Conservation (phyloP, 192 early-diverging fungal genomes). For the Spizellomyces punctatus region DNA sequence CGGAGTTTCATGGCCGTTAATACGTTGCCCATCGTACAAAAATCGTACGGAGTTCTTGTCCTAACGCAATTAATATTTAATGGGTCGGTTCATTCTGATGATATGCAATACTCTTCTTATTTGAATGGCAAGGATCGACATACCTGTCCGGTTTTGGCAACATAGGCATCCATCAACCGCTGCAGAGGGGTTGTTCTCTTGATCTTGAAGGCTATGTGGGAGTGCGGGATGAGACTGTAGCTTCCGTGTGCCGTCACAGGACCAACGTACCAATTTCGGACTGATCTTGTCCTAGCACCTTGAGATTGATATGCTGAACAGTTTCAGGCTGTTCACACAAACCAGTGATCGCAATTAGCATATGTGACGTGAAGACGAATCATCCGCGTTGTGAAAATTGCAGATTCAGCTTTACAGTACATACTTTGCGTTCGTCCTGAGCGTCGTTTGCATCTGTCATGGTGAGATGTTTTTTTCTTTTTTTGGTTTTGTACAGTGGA, state of each 20-base stretch:
- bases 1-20: constrained; percentile 80
- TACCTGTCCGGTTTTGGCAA: constrained; percentile 77
- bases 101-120: not conserved
- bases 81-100: not conserved
- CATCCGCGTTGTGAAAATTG: no score
- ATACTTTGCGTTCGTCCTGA: no score
- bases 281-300: constrained; percentile 72
- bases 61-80: constrained; percentile 37
- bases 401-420: no score
- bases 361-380: no score
- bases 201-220: constrained; percentile 88
- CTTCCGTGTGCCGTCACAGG: not conserved
- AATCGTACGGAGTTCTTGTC: constrained; percentile 80
- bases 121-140: not conserved
- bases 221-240: not conserved
- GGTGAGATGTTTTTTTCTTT: no score
- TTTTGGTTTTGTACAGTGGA: no score
- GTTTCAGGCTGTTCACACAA: constrained; percentile 16
- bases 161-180: constrained; percentile 95
- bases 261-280: constrained; percentile 68
- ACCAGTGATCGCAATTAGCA: no score
- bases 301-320: constrained; percentile 86
- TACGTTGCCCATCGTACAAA: constrained; percentile 86
- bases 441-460: no score
- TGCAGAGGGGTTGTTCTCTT: constrained; percentile 87